Evolutionary conservation across 306 rosid genomes (phyloP), one percentile per base, ranked within the genome.

Genomic region (Cicer chorassanicum): DNA sequence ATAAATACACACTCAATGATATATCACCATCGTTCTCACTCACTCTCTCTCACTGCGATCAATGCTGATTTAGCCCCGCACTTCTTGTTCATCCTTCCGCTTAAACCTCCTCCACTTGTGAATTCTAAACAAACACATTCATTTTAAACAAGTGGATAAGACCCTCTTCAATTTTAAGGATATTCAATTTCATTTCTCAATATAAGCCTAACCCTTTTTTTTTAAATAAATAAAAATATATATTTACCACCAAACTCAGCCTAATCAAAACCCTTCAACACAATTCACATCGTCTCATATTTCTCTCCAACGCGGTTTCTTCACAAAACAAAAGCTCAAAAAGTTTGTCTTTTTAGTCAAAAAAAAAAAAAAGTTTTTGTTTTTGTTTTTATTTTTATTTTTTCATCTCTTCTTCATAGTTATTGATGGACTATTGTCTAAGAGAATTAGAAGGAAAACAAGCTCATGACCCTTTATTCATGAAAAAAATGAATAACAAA

Each of bases 361-460:
- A 16, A 19, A 19, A 19, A 29, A 29, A 29, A 29, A 29, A 29
- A 29, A 3, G 36, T 29, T 29, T 29, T 29, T 29, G 5, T 29
- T 29, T 29, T 24, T 24, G 2, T 24, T 24, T 24, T 24, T 24
- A 24, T 24, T 24, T 24, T 29, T 29, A 29, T 29, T 29, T 29
- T 29, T 29, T 29, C 36, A 29, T 1, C 13, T 65, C 50, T 76
- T 41, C 68, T 68, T 48, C 66, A 19, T 69, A 70, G 41, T 77
- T 83, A 61, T 81, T 45, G 61, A 88, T 86, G 96, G 91, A 82
- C 4, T 68, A 45, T 72, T n/a, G 15, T 29, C 10, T 16, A 14
- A 50, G 85, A 80, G 96, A 90, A 78, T 82, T 86, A 76, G 86
- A 89, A 81, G 97, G 96, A 1, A 89, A 92, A 61, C 89, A 75